Evolutionary conservation across 1,139 yeast genomes (phyloP).

Genomic region (Nadsonia starkeyi-henricii): DNA sequence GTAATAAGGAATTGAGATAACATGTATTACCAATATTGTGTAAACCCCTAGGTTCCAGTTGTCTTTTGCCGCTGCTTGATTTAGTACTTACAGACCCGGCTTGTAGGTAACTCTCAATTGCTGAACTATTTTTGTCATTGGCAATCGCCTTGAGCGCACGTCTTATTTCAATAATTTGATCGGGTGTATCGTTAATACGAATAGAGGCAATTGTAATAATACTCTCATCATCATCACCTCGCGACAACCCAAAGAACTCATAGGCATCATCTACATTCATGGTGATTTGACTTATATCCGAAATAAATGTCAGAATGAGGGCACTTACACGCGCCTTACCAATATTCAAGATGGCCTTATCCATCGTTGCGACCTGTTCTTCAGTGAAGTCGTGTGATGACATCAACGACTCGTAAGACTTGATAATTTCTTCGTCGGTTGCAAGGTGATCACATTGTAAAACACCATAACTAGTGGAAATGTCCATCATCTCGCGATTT

Average conservation of each 20-base stretch:
- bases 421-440: slow-evolving; percentile 6
- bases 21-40: slow-evolving; percentile 94
- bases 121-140: slow-evolving; percentile 15
- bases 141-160: slow-evolving; percentile 23
- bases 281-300: neutral
- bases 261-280: slow-evolving; percentile 45
- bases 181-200: slow-evolving; percentile 20
- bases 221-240: slow-evolving; percentile 17
- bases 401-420: slow-evolving; percentile 5
- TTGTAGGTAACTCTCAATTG: slow-evolving; percentile 15
- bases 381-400: slow-evolving; percentile 5
- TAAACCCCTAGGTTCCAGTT: slow-evolving; percentile 71
- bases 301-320: slow-evolving; percentile 17
- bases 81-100: slow-evolving; percentile 13
- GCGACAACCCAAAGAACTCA: slow-evolving; percentile 25
- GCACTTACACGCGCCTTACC: slow-evolving; percentile 41
- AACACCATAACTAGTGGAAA: neutral
- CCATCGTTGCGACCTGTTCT: slow-evolving; percentile 2
- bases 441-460: slow-evolving; percentile 3
- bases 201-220: slow-evolving; percentile 20
- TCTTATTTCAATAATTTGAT: slow-evolving; percentile 20
- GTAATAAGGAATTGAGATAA: slow-evolving; percentile 77
- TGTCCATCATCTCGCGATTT: neutral
- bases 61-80: slow-evolving; percentile 8
- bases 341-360: slow-evolving; percentile 42